Conservation (phyloP, 1,139 yeast species). For the Kodamaea alishanica region DNA sequence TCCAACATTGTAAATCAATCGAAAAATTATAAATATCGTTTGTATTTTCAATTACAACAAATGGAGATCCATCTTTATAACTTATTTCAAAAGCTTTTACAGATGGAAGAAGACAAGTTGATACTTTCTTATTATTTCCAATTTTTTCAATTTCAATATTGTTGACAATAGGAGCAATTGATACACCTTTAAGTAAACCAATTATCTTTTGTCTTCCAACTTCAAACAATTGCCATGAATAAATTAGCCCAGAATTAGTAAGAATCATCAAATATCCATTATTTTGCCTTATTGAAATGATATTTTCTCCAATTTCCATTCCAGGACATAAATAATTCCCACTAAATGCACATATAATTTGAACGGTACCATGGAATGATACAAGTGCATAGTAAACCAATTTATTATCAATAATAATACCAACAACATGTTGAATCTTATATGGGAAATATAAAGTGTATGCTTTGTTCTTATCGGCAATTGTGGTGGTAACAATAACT, state of each 20-base stretch:
- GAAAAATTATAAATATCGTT: slow-evolving; percentile 43
- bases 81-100: slow-evolving; percentile 32
- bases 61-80: slow-evolving; percentile 38
- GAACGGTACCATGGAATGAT: slow-evolving; percentile 66
- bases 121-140: slow-evolving; percentile 2
- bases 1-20: slow-evolving; percentile 42
- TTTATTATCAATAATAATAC: slow-evolving; percentile 26
- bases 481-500: slow-evolving; percentile 32
- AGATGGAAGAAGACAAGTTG: slow-evolving; percentile 22
- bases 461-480: slow-evolving; percentile 10
- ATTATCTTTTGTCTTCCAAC: slow-evolving; percentile 15
- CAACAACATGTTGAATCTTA: slow-evolving; percentile 41
- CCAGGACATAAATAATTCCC: slow-evolving; percentile 51
- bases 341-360: slow-evolving; percentile 63
- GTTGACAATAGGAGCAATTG: slow-evolving; percentile 53
- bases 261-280: slow-evolving; percentile 53
- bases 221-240: slow-evolving; percentile 43
- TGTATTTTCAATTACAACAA: slow-evolving; percentile 33
- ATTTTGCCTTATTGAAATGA: slow-evolving; percentile 49
- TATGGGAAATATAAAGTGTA: slow-evolving; percentile 39
- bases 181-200: slow-evolving; percentile 37
- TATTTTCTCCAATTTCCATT: slow-evolving; percentile 59
- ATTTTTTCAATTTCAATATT: slow-evolving; percentile 11
- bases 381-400: slow-evolving; percentile 52
- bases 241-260: slow-evolving; percentile 46